Evolutionary conservation across 2,329 filamentous ascomycete species (phyloP), one percentile per base, ranked within the genome.

Genomic region (Aspergillus aculeatus): DNA sequence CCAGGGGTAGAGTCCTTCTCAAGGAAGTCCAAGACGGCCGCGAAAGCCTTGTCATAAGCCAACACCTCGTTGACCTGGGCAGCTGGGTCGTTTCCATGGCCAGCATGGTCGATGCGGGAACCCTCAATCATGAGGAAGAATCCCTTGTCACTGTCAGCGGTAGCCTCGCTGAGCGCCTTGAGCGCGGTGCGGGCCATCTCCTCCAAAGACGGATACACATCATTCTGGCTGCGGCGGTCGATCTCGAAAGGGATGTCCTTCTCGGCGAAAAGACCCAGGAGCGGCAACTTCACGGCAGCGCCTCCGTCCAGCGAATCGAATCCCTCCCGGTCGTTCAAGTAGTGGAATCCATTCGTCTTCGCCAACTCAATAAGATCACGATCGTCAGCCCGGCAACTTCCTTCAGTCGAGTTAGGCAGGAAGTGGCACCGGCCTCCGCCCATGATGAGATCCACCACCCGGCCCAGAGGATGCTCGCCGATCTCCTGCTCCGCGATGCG

Each of bases 81-180:
- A 10, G 89, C 90, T 0, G 91, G 90, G 68, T 95, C 91, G 68
- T 95, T 95, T 64, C 84, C 85, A 72, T 95, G 91, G 6, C 92
- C 95, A 4, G 95, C 94, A 73, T 99, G 95, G 71, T 99, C 95
- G 69, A 99, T 98, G 47, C 95, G 85, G 69, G 91, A 96, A 4
- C 93, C 95, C 77, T 99, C 95, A 62, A 99, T 96, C 94, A 99
- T 96, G 68, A 99, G 82, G 78, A 99, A 99, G 82, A 98, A 99
- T 4, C 95, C 95, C 76, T 96, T 87, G 47, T 98, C 92, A 63
- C 86, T 92, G 71, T 93, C 82, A 70, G 85, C 82, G 0, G 95
- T 97, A 0, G 93, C 95, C 60, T 87, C 86, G 63, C 89, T 89
- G 24, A 99, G 84, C 1, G 91, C 87, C 14, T 83, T 86, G 62